These are phyloP conservation scores for Cystofilobasidium capitatum DNA, from an alignment of 768 basidiomycete genomes.

Conservation along the genomic window DNA sequence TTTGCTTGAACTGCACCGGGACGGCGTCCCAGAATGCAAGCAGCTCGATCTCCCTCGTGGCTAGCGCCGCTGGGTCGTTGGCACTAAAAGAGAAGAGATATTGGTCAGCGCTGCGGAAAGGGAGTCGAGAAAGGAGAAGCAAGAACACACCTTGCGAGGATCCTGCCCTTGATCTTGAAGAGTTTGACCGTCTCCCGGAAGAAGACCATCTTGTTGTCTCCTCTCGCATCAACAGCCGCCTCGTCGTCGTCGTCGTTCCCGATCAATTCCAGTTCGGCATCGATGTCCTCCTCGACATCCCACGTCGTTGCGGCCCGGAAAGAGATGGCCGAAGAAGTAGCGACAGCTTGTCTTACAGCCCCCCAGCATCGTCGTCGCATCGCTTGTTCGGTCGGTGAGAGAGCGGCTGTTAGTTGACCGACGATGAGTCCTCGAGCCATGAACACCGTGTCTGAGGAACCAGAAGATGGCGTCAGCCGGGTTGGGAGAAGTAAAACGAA, in stretches of 20 bases:
- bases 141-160: not conserved
- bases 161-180: not conserved
- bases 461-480: too few species aligned
- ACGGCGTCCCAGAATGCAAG: not conserved
- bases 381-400: not conserved
- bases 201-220: not conserved
- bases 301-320: not conserved
- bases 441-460: too few species aligned
- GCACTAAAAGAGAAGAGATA: too few species aligned
- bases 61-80: not conserved
- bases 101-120: too few species aligned
- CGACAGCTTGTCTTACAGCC: not conserved
- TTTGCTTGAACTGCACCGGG: not conserved
- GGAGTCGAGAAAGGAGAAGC: not conserved
- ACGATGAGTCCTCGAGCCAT: too few species aligned
- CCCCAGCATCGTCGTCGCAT: not conserved
- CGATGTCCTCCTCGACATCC: not conserved
- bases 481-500: not conserved
- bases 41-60: not conserved
- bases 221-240: not conserved
- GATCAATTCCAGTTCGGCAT: not conserved
- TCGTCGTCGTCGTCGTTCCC: not conserved
- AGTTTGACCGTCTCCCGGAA: slow-evolving; percentile 1
- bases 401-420: too few species aligned
- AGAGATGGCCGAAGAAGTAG: not conserved